phyloP scores from a whole-genome alignment of 352 stramenopile genomes.

The Phytophthora pinifolia region DNA sequence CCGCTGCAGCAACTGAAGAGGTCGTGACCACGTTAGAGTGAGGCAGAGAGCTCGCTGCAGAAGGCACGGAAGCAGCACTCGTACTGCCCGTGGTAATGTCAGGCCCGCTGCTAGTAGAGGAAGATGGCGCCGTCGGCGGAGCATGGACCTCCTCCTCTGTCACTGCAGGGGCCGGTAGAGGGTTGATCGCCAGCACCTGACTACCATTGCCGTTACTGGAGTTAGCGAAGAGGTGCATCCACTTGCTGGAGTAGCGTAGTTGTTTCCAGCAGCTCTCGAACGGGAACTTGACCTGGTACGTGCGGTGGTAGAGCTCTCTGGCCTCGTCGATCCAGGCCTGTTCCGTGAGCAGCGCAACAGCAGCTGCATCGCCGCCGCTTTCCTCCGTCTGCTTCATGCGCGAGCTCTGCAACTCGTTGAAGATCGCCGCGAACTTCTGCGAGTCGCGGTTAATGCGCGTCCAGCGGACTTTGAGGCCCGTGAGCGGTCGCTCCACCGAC shows the following conservation, averaged over 20 bases:
- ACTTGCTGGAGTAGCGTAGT: slow-evolving; percentile 65
- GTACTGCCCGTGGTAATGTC: slow-evolving; percentile 6
- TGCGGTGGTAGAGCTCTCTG: slow-evolving; percentile 46
- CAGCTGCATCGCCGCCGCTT: slow-evolving; percentile 5
- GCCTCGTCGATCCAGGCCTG: slow-evolving; percentile 59
- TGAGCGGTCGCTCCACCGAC: slow-evolving; percentile 60
- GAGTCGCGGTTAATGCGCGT: slow-evolving; percentile 81
- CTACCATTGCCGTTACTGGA: slow-evolving; percentile 18
- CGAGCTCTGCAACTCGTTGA: slow-evolving; percentile 43
- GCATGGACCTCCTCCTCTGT: slow-evolving; percentile 1
- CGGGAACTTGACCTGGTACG: slow-evolving; percentile 57
- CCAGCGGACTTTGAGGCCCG: slow-evolving; percentile 80
- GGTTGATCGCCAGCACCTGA: slow-evolving; percentile 17
- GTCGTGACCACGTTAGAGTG: background rate
- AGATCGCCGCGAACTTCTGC: slow-evolving; percentile 64
- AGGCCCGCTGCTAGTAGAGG: slow-evolving; percentile 15
- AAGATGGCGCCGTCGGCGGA: background rate
- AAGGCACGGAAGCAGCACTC: slow-evolving; percentile 1
- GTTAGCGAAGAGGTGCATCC: slow-evolving; percentile 62
- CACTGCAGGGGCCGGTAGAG: slow-evolving; percentile 1
- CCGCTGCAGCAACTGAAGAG: slow-evolving; percentile 13
- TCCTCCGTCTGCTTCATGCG: slow-evolving; percentile 13
- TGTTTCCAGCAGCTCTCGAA: slow-evolving; percentile 74
- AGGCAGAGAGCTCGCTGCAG: slow-evolving; percentile 1
- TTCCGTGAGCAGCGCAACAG: slow-evolving; percentile 28